phyloP scores from a whole-genome alignment of 192 early-diverging fungal genomes.

The Rhizophagus sp. region DNA sequence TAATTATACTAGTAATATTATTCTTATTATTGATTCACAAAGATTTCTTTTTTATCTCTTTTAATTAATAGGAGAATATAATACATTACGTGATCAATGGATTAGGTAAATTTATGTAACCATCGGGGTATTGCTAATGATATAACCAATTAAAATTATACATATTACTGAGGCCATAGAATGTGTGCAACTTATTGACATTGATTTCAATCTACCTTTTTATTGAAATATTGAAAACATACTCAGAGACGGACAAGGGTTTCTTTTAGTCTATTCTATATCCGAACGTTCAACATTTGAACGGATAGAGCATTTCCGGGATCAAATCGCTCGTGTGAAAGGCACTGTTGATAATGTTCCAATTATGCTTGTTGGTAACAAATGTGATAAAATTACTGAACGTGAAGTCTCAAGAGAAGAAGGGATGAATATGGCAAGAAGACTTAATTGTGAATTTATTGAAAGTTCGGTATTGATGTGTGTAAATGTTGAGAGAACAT shows the following conservation, averaged over 20 bases:
- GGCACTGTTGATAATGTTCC: constrained; percentile 85
- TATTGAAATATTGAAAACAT: not conserved
- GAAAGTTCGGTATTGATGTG: constrained; percentile 90
- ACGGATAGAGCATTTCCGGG: constrained; percentile 78
- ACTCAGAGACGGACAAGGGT: constrained; percentile 74
- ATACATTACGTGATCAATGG: constrained; percentile 79
- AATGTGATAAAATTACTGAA: constrained; percentile 83
- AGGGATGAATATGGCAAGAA: constrained; percentile 73
- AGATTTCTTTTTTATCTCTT: not conserved
- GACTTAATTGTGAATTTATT: constrained; percentile 79
- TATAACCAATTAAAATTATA: too few relatives aligned
- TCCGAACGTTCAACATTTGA: constrained; percentile 87
- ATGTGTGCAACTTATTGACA: too few relatives aligned
- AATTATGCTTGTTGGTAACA: constrained; percentile 94
- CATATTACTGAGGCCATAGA: not conserved
- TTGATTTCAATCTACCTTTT: not conserved
- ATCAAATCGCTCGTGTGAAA: constrained; percentile 92
- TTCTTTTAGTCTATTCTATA: constrained; percentile 90
- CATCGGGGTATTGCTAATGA: not conserved
- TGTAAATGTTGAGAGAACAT: constrained; percentile 89
- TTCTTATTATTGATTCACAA: not conserved
- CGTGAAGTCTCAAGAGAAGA: constrained; percentile 86
- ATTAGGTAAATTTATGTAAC: constrained; percentile 53
- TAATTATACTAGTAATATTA: not conserved
- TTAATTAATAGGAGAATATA: constrained; percentile 64